Evolutionary conservation across 352 stramenopile species (phyloP), one percentile per base, ranked within the genome.

Genomic region (Globisporangium polare): DNA sequence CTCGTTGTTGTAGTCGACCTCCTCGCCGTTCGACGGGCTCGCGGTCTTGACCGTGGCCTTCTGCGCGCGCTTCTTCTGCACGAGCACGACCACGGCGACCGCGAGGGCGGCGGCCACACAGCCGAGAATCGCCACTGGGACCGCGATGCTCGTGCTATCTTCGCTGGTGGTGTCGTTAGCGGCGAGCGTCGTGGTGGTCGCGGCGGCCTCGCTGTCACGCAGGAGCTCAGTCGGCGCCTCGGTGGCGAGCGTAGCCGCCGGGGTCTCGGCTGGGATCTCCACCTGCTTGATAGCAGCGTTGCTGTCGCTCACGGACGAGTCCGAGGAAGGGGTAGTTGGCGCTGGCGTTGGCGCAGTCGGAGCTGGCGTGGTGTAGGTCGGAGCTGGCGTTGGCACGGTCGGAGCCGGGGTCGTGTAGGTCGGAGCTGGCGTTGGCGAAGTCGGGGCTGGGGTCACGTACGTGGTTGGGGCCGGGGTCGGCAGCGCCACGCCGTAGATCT

Each of bases 1-100:
- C 18, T 67, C 53, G 53, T 67, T 67, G 33, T 67, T 67, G 61
- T 67, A 67, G 43, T 62, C 53, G 10, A 67, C 53, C 13, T 67
- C 50, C 17, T 26, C 42, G 22, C 41, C 52, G 22, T 10, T 27
- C 22, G 31, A 62, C 31, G 61, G 54, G 20, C 43, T 51, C 35
- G 35, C 35, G 7, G 61, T 53, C 18, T 47, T 54, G 49, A 22
- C 37, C 7, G 10, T 15, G 5, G 29, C 15, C 18, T 31, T 35
- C 49, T 46, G 37, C 17, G 53, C 20, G 26, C 45, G n/a, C 53
- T 67, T 65, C 59, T 67, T 60, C 46, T 67, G 39, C 43, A 52
- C 51, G 15, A 67, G 45, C 54, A 57, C 61, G 17, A 41, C 61
- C 9, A 37, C 35, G 15, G 61, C 61, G 45, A 67, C 54, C 2